Evolutionary conservation across 1,284 basidiomycete species (phyloP).

Genomic region (Cutaneotrichosporon mucoides): DNA sequence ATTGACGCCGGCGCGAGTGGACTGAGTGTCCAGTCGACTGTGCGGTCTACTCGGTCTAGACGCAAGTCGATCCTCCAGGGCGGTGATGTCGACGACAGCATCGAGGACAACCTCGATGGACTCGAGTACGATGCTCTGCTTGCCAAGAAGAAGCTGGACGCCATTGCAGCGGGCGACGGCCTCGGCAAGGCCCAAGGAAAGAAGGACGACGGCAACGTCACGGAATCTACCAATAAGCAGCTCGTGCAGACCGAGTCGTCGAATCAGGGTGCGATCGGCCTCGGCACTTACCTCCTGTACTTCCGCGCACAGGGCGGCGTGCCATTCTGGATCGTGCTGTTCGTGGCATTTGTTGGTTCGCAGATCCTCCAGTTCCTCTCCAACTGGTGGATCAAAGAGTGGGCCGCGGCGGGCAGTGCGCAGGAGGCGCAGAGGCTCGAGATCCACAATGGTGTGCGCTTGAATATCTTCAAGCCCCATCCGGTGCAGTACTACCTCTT

Average conservation of each 20-base stretch:
- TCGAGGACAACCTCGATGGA: conserved; percentile 50
- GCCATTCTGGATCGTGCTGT: conserved; percentile 39
- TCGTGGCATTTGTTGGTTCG: conserved; percentile 35
- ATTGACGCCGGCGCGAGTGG: background rate
- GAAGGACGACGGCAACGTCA: conserved; percentile 28
- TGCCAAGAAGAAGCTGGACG: conserved; percentile 31
- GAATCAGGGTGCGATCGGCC: conserved; percentile 35
- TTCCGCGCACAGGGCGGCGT: conserved; percentile 38
- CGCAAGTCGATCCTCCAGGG: background rate
- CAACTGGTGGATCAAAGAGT: conserved; percentile 48
- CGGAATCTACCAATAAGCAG: conserved; percentile 33
- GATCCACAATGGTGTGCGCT: background rate
- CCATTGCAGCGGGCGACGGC: conserved; percentile 25
- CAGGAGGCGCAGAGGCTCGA: background rate
- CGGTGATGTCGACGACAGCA: conserved; percentile 9
- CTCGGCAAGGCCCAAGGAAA: conserved; percentile 9
- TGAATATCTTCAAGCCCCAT: background rate
- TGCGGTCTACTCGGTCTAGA: background rate
- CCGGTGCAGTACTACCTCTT: conserved; percentile 39
- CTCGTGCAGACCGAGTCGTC: conserved; percentile 43
- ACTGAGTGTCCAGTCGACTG: background rate
- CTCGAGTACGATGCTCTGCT: conserved; percentile 65
- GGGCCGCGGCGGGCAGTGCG: conserved; percentile 32
- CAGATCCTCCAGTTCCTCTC: conserved; percentile 44
- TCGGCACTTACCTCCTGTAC: conserved; percentile 40